Evolutionary conservation across 208 protist genomes (phyloP).

Genomic region (Wallacemonas rigidus): DNA sequence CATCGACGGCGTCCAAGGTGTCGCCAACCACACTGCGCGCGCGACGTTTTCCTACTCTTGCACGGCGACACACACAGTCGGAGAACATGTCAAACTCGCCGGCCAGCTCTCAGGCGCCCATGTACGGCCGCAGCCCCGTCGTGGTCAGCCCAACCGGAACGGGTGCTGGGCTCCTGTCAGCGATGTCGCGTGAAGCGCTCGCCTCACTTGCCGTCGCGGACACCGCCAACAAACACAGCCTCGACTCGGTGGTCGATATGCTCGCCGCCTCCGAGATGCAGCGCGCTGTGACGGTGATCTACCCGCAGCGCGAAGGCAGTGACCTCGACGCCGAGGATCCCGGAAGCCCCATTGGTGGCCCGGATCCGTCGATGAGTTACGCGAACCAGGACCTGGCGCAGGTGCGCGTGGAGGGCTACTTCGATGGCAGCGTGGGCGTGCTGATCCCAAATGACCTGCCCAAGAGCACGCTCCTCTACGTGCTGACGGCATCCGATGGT

Average conservation of each 20-base stretch:
- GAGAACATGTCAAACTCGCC: not conserved
- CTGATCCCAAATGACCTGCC: conserved; percentile 86
- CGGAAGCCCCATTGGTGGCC: conserved; percentile 18
- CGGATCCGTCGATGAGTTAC: conserved; percentile 7
- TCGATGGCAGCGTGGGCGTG: conserved; percentile 40
- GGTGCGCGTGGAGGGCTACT: conserved; percentile 84
- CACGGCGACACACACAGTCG: not conserved
- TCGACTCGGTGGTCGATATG: conserved; percentile 9
- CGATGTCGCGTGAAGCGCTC: conserved; percentile 1
- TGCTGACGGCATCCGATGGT: conserved; percentile 84
- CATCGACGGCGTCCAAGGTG: conserved; percentile 1
- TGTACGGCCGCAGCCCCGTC: not conserved
- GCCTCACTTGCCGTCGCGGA: not conserved
- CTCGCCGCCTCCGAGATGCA: conserved; percentile 7
- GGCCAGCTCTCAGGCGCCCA: not conserved
- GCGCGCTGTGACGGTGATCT: conserved; percentile 49
- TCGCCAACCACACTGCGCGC: conserved; percentile 31
- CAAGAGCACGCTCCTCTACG: conserved; percentile 79
- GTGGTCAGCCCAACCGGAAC: not conserved
- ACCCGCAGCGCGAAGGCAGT: conserved; percentile 27
- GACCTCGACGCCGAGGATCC: conserved; percentile 17
- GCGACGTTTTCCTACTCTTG: conserved; percentile 27
- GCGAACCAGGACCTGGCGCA: conserved; percentile 66
- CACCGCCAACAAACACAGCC: conserved; percentile 1
- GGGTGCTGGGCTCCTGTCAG: not conserved